phyloP scores from a whole-genome alignment of 331 rosid genomes.

The Cydonia oblonga region DNA sequence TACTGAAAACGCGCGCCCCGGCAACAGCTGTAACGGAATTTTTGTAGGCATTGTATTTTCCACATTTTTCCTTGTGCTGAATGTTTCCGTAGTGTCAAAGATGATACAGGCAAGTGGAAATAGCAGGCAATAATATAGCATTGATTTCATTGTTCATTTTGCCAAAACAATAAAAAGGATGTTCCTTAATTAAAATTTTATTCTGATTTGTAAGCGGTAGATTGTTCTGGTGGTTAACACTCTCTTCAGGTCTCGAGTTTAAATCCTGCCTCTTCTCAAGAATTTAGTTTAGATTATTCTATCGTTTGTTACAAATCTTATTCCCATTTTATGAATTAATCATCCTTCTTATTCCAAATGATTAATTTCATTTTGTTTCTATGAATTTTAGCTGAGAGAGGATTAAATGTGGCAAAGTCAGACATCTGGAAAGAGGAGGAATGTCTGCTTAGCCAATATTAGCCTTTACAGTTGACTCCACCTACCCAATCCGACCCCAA shows the following conservation, averaged over 20 bases:
- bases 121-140: neutral
- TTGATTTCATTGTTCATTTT: slow-evolving; percentile 4
- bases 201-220: too few species aligned
- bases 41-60: slow-evolving; percentile 20
- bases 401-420: too few species aligned
- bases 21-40: slow-evolving; percentile 52
- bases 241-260: too few species aligned
- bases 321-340: neutral
- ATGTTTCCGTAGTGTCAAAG: neutral
- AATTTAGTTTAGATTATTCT: too few species aligned
- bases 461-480: too few species aligned
- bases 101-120: slow-evolving; percentile 3
- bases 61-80: neutral
- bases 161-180: neutral
- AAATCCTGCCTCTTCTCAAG: too few species aligned
- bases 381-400: too few species aligned
- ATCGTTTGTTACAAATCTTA: neutral
- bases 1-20: slow-evolving; percentile 78
- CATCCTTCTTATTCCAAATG: neutral
- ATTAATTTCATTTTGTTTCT: too few species aligned
- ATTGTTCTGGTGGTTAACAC: too few species aligned
- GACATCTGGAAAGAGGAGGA: too few species aligned
- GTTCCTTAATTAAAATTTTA: neutral
- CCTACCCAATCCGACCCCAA: too few species aligned
- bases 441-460: too few species aligned